Evolutionary conservation across 345 rosid genomes (phyloP).

Genomic region (Theobroma cacao): DNA sequence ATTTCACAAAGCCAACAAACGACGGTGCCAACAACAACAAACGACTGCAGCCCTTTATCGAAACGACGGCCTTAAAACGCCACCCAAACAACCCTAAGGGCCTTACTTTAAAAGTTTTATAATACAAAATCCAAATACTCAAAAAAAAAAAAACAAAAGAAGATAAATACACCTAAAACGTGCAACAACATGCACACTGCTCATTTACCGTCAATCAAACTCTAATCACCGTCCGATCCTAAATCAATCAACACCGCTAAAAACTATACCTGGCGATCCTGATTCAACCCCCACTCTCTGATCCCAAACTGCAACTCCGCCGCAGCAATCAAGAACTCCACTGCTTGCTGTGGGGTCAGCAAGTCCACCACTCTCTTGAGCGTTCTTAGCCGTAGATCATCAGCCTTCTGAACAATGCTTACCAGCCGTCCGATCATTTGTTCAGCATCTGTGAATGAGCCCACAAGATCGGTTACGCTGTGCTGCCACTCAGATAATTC

Average conservation of each 20-base stretch:
- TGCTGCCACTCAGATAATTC: constrained; percentile 86
- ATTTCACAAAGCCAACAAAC: too few relatives aligned
- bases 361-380: constrained; percentile 52
- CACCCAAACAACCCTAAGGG: neutral
- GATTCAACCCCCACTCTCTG: constrained; percentile 54
- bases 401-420: constrained; percentile 52
- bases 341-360: constrained; percentile 62
- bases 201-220: neutral
- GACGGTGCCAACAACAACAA: too few relatives aligned
- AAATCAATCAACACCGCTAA: neutral
- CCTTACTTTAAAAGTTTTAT: too few relatives aligned
- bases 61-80: too few relatives aligned
- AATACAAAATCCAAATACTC: too few relatives aligned
- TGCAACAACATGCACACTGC: neutral
- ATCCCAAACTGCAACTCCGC: constrained; percentile 73
- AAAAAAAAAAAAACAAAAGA: neutral
- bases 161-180: neutral
- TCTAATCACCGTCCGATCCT: neutral
- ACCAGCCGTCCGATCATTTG: constrained; percentile 45
- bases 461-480: constrained; percentile 43
- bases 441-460: constrained; percentile 18
- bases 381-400: constrained; percentile 62
- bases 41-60: too few relatives aligned
- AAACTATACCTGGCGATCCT: too few relatives aligned
- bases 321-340: constrained; percentile 69